These are phyloP conservation scores for Backusella macrospora DNA, from an alignment of 192 early-diverging fungal genomes.

Conservation along the genomic window DNA sequence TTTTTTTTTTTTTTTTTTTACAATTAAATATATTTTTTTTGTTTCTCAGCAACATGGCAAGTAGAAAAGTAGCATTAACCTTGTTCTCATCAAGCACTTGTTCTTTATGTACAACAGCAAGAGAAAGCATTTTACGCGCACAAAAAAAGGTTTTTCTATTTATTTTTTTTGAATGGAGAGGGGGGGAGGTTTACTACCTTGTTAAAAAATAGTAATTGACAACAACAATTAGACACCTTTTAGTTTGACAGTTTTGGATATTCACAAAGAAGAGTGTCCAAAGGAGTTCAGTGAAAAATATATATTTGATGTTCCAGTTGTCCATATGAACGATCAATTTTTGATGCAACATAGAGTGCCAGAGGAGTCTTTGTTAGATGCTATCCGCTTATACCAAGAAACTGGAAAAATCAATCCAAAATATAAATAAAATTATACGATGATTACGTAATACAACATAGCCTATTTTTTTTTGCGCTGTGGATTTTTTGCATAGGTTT, in stretches of 20 bases:
- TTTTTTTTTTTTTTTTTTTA: constrained; percentile 1
- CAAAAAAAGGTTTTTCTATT: constrained; percentile 42
- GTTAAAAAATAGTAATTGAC: background rate
- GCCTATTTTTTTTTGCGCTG: too few relatives aligned
- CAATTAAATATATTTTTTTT: too few relatives aligned
- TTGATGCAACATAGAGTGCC: constrained; percentile 49
- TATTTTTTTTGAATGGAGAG: background rate
- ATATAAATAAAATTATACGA: background rate
- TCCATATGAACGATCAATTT: constrained; percentile 51
- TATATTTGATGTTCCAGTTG: constrained; percentile 59
- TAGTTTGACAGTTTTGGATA: constrained; percentile 33
- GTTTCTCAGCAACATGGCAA: constrained; percentile 24
- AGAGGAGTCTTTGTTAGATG: constrained; percentile 44
- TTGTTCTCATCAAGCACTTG: constrained; percentile 54
- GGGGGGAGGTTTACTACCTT: too few relatives aligned
- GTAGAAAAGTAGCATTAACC: constrained; percentile 34
- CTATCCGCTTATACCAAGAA: constrained; percentile 31
- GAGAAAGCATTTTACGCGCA: constrained; percentile 45
- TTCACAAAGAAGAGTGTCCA: constrained; percentile 41
- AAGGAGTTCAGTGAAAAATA: constrained; percentile 48
- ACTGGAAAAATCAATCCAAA: constrained; percentile 33
- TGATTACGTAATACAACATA: too few relatives aligned
- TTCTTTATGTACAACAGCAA: constrained; percentile 52
- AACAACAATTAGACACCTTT: constrained; percentile 32
- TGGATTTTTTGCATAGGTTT: too few relatives aligned